Base-by-base conservation (phyloP, 352 stramenopile genomes). In the Phytophthora sansomeana region DNA sequence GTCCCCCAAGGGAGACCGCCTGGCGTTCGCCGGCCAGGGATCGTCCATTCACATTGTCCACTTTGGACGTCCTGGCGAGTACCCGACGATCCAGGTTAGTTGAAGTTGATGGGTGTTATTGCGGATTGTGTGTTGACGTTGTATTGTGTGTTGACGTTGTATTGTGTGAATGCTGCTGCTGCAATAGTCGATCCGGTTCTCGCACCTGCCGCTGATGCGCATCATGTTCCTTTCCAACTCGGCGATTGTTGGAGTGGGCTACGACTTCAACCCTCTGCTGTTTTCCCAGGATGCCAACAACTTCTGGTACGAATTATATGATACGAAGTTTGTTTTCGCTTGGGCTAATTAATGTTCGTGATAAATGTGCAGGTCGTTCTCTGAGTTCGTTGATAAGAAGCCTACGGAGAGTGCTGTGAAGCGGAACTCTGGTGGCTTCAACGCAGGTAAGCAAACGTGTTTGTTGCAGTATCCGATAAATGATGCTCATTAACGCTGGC, bases 251-350 rank as follows among this genome's bases (percentile, higher is more conserved):
- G 95, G 91, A 11, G 90, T 78, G 16, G 94, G 95, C 26, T 91
- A 97, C 71, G 93, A 98, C 63, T 98, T 98, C 62, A 98, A 98
- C 71, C 86, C 95, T 17, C 62, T 97, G 41, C 61, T 98, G 24
- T 98, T 98, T 62, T 78, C 81, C 21, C 78, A 87, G 33, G 79
- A 93, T 58, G 69, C 55, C 42, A 93, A 77, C 46, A 85, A 87
- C 60, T 96, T 92, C 58, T 96, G 88, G 88, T 88, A 64, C 41
- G 55, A 14, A 48, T 43, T 16, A 68, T 19, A 5, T 56, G n/a
- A 63, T 53, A 35, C 32, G 41, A 35, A 21, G 39, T 60, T 33
- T 51, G n/a, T 5, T 33, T 52, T 19, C 54, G 16, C 29, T 16
- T 19, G 44, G n/a, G 16, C 21, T 63, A 24, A 69, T 38, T 4